Conservation (phyloP, 202 grass and related monocot species). For the Cymbopogon flexuosus region DNA sequence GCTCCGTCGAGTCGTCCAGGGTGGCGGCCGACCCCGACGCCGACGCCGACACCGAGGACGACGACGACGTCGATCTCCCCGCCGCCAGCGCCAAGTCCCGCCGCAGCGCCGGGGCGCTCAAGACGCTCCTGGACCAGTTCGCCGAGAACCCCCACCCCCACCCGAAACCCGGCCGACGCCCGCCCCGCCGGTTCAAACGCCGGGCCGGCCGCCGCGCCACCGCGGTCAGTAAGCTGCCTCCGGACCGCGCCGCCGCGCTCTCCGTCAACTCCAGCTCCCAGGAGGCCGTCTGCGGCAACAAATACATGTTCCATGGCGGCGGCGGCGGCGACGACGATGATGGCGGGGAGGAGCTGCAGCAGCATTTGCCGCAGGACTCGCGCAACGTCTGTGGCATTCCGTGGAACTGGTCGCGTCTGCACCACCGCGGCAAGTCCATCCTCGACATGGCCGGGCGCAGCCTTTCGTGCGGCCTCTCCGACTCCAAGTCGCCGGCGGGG, state of each 20-base stretch:
- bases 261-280: slow-evolving; percentile 78
- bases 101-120: slow-evolving; percentile 34
- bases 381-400: slow-evolving; percentile 90
- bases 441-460: slow-evolving; percentile 65
- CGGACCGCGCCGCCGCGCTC: slow-evolving; percentile 27
- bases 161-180: slow-evolving; percentile 29
- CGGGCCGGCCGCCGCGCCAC: slow-evolving; percentile 28
- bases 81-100: slow-evolving; percentile 38
- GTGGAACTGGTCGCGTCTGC: slow-evolving; percentile 93
- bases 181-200: slow-evolving; percentile 50
- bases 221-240: not conserved
- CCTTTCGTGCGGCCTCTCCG: slow-evolving; percentile 73
- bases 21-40: slow-evolving; percentile 50
- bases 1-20: slow-evolving; percentile 62
- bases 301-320: slow-evolving; percentile 35
- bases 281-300: slow-evolving; percentile 66
- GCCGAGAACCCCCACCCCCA: slow-evolving; percentile 34
- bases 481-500: slow-evolving; percentile 46
- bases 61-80: not conserved
- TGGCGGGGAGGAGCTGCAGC: slow-evolving; percentile 38
- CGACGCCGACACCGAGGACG: not conserved
- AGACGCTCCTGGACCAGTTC: slow-evolving; percentile 53
- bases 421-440: slow-evolving; percentile 83
- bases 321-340: slow-evolving; percentile 8
- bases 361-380: slow-evolving; percentile 49